These are phyloP conservation scores for Candida freyschussii DNA, from an alignment of 1,139 yeast species.

Conservation along the genomic window DNA sequence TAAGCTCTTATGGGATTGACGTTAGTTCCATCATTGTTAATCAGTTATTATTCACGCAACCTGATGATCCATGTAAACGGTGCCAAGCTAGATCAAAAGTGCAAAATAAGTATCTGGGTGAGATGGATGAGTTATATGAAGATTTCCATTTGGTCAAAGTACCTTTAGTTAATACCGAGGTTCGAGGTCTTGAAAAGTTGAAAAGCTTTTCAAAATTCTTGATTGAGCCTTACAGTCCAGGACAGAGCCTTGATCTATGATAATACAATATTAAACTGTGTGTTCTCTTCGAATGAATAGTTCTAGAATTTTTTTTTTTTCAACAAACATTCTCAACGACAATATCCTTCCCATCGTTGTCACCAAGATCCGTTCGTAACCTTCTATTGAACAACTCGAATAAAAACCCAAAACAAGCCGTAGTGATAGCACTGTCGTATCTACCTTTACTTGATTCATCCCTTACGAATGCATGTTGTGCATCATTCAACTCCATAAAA, in stretches of 20 bases:
- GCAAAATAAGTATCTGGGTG: slow-evolving; percentile 92
- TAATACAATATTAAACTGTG: not conserved
- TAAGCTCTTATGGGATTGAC: slow-evolving; percentile 91
- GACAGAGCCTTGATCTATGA: slow-evolving; percentile 35
- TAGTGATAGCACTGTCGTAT: slow-evolving; percentile 72
- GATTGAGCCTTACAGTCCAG: slow-evolving; percentile 67
- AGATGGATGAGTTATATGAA: slow-evolving; percentile 88
- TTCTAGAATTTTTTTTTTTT: too few relatives aligned
- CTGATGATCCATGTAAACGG: slow-evolving; percentile 69
- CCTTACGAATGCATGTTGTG: slow-evolving; percentile 79
- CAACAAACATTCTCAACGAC: slow-evolving; percentile 64
- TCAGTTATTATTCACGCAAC: slow-evolving; percentile 80
- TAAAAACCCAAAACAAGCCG: slow-evolving; percentile 61
- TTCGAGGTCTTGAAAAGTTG: slow-evolving; percentile 84
- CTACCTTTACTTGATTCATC: slow-evolving; percentile 77
- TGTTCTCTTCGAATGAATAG: too few relatives aligned
- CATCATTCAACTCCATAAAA: slow-evolving; percentile 70
- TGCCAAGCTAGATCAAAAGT: slow-evolving; percentile 91
- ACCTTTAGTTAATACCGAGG: slow-evolving; percentile 92
- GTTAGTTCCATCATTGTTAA: slow-evolving; percentile 94
- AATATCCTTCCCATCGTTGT: slow-evolving; percentile 44
- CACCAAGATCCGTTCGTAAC: slow-evolving; percentile 65
- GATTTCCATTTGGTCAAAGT: slow-evolving; percentile 93
- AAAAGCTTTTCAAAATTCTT: slow-evolving; percentile 69
- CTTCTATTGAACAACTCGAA: slow-evolving; percentile 66